These are phyloP conservation scores for Populus deltoides DNA, from an alignment of 345 rosid genomes.

Conservation along the genomic window DNA sequence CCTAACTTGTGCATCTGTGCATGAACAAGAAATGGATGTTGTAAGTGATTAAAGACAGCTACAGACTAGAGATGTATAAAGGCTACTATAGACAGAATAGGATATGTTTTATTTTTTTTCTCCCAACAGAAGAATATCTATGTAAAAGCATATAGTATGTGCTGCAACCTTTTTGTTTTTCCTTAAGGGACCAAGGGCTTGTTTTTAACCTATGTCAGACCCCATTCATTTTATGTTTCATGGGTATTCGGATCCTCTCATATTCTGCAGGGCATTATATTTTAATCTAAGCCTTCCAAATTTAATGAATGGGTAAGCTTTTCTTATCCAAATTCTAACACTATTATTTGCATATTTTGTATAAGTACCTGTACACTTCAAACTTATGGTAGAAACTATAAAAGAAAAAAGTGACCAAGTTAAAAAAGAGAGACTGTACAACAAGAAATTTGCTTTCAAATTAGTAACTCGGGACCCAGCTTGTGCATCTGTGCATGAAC, in stretches of 20 bases:
- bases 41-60: neutral
- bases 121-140: neutral
- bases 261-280: neutral
- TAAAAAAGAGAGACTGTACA: neutral
- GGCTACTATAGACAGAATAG: neutral
- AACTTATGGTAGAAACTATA: neutral
- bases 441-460: neutral
- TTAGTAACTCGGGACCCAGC: neutral
- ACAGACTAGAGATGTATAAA: too few relatives aligned
- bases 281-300: neutral
- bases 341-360: neutral
- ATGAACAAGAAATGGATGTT: neutral
- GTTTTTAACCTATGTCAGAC: neutral
- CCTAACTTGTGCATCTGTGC: neutral
- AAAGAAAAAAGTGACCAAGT: neutral
- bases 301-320: neutral
- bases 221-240: neutral
- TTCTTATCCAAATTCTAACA: neutral
- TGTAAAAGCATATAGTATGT: too few relatives aligned
- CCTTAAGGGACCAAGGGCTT: neutral
- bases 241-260: neutral
- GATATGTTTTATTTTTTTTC: neutral
- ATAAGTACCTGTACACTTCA: neutral
- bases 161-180: neutral
- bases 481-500: neutral